Evolutionary conservation across 1,284 basidiomycete genomes (phyloP), one percentile per base, ranked within the genome.

Genomic region (Trichosporon ovoides): DNA sequence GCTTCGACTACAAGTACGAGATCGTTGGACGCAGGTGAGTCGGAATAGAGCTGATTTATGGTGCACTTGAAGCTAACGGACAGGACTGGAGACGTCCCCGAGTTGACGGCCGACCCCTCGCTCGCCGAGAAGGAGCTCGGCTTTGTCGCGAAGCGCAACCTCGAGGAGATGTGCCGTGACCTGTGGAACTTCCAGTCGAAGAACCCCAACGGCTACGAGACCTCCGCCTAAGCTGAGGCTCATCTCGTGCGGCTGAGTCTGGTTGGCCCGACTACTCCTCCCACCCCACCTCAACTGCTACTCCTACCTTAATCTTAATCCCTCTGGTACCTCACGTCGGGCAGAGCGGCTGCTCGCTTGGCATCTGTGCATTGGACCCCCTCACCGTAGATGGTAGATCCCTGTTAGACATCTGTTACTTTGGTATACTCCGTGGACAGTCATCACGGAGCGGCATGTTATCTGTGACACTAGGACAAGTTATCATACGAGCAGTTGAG

Each of bases 41-140:
- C 19, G 22, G 16, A 24, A 24, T 3, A 37, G 19, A 13, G 14
- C 53, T 19, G n/a, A 10, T 3, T 38, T n/a, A 5, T 5, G 5
- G 6, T n/a, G 35, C 6, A 5, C 28, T 38, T 50, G 10, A 36
- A 35, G 38, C 28, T 16, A 50, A 16, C 7, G 7, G 6, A n/a
- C 69, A 91, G 92, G 64, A 83, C 85, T 50, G 96, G 95, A 10
- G 96, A 99, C 74, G 96, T 98, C 0, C 95, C 96, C 0, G 93
- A 98, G 75, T 82, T 99, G 40, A 98, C 94, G 13, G 96, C 95
- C 9, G 89, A 98, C 76, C 95, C 96, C 1, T 68, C 86, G 3
- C 82, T 97, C 24, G 96, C 96, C 0, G 86, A 94, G 80, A 87
- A 87, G 75, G 96, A 98, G 77, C 86, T 99, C 38, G 91, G 91